Evolutionary conservation across 768 basidiomycete genomes (phyloP).

Genomic region (Termitomyces sp.): DNA sequence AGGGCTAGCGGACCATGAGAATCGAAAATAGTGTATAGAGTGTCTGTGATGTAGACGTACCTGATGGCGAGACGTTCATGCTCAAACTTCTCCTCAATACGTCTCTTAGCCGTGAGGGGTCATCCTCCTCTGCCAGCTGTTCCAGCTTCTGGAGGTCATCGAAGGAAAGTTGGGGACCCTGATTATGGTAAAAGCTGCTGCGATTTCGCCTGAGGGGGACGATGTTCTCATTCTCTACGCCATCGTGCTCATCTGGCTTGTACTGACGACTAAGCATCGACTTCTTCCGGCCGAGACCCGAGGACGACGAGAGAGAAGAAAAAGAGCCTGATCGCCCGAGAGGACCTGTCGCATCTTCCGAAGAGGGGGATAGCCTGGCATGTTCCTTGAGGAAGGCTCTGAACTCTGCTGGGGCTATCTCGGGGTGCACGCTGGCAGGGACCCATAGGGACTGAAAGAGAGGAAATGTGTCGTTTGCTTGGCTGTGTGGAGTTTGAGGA

Average conservation of each 20-base stretch:
- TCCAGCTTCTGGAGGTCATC: constrained; percentile 94
- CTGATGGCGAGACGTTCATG: constrained; percentile 80
- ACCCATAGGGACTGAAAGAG: constrained; percentile 82
- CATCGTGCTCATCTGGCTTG: constrained; percentile 75
- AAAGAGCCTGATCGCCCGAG: constrained; percentile 44
- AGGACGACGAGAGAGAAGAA: constrained; percentile 38
- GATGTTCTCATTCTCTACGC: constrained; percentile 63
- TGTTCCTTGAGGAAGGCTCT: constrained; percentile 94
- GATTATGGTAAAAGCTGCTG: constrained; percentile 62
- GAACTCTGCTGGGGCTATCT: constrained; percentile 96
- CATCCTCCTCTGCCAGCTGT: constrained; percentile 89
- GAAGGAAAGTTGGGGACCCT: constrained; percentile 87
- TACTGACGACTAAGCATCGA: constrained; percentile 97
- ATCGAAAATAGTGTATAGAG: constrained; percentile 12
- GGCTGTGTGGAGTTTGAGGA: constrained; percentile 31
- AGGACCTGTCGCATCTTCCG: constrained; percentile 41
- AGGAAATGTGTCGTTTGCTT: constrained; percentile 77
- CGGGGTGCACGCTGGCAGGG: constrained; percentile 93
- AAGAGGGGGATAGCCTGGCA: constrained; percentile 58
- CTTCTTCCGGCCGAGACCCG: constrained; percentile 74
- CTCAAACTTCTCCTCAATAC: constrained; percentile 85
- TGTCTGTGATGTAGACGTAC: constrained; percentile 47
- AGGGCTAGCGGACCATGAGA: constrained; percentile 43
- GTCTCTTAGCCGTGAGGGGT: constrained; percentile 76
- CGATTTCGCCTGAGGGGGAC: constrained; percentile 70